These are phyloP conservation scores for Coprinellus micaceus DNA, from an alignment of 768 basidiomycete genomes.

Conservation along the genomic window DNA sequence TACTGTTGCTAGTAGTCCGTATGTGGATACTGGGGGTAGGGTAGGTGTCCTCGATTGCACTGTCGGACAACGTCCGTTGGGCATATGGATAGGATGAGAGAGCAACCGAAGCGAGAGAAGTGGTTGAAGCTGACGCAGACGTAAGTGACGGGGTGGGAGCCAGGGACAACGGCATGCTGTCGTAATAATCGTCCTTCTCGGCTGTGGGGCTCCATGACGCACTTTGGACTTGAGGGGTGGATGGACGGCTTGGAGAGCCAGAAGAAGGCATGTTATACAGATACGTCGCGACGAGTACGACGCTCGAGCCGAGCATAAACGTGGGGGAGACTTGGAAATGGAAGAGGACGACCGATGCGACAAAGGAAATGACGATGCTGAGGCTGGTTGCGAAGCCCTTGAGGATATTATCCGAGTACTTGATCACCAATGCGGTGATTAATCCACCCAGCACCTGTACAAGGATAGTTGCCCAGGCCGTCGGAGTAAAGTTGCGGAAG, in stretches of 20 bases:
- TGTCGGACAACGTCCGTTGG: neutral
- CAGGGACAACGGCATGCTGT: too few relatives aligned
- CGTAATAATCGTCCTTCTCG: too few relatives aligned
- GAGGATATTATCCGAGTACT: conserved; percentile 87
- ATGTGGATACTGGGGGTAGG: too few relatives aligned
- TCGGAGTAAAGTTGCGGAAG: conserved; percentile 82
- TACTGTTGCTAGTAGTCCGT: too few relatives aligned
- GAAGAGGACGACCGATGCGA: conserved; percentile 88
- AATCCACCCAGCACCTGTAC: conserved; percentile 91
- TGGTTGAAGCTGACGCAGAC: neutral
- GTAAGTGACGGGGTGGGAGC: neutral
- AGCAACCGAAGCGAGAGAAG: neutral
- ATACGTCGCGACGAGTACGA: conserved; percentile 88
- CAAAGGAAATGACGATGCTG: conserved; percentile 92
- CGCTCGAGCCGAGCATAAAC: conserved; percentile 78
- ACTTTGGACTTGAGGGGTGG: neutral
- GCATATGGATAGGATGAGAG: neutral
- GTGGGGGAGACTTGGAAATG: conserved; percentile 81
- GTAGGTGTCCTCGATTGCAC: neutral
- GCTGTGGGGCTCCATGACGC: neutral
- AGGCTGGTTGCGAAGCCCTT: conserved; percentile 96
- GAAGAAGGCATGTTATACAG: conserved; percentile 58
- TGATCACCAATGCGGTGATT: conserved; percentile 90
- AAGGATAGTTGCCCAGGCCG: conserved; percentile 88
- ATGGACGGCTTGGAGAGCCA: neutral